Evolutionary conservation across 2,329 filamentous ascomycete genomes (phyloP).

Genomic region (Clonostachys byssicola): DNA sequence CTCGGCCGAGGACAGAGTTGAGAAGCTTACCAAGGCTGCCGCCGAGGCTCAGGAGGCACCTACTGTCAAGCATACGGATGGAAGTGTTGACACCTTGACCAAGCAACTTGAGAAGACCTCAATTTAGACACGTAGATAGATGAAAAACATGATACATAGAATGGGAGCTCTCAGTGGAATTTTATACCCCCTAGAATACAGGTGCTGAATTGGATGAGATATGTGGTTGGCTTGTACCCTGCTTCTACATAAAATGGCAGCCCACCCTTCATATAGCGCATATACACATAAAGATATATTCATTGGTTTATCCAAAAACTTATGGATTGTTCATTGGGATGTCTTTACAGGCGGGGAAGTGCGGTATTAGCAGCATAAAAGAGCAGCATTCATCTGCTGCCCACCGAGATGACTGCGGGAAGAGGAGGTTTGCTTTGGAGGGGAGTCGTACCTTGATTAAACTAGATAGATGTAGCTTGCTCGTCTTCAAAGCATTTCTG

Average conservation of each 20-base stretch:
- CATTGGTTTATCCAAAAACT: no score
- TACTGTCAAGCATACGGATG: conserved; percentile 65
- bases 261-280: no score
- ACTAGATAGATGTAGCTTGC: no score
- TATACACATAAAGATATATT: no score
- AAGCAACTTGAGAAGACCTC: conserved; percentile 69
- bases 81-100: conserved; percentile 78
- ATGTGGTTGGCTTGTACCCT: no score
- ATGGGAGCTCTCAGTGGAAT: neutral
- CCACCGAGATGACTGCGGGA: neutral
- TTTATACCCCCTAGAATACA: conserved; percentile 1
- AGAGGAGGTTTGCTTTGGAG: neutral
- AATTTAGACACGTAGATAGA: conserved; percentile 32
- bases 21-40: conserved; percentile 66
- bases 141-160: conserved; percentile 14
- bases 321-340: no score
- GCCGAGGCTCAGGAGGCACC: conserved; percentile 71
- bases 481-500: no score
- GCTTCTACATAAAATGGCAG: no score
- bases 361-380: no score
- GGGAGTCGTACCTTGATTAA: no score
- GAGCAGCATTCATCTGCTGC: no score
- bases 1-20: conserved; percentile 58
- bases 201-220: neutral
- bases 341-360: no score